Conservation (phyloP, 108 stramenopile species). For the Chaetoceros muelleri region DNA sequence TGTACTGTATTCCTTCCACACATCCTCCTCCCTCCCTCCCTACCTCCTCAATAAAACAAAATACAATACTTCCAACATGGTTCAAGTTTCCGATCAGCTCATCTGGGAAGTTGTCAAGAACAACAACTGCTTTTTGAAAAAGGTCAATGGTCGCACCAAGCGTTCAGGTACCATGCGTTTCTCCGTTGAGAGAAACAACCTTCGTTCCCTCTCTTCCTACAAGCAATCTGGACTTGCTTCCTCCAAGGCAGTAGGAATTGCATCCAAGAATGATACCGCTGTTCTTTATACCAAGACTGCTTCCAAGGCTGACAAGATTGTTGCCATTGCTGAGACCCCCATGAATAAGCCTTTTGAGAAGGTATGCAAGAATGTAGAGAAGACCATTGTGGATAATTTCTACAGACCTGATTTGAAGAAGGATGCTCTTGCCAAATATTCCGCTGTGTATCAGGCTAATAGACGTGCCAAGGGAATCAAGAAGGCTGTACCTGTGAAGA, state of each 20-base stretch:
- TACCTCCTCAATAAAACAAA: no score
- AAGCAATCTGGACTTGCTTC: slow-evolving; percentile 93
- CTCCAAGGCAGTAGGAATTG: slow-evolving; percentile 70
- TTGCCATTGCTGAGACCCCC: slow-evolving; percentile 49
- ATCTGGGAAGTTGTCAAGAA: slow-evolving; percentile 82
- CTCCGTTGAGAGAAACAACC: slow-evolving; percentile 83
- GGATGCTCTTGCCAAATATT: slow-evolving; percentile 74
- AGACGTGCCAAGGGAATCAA: slow-evolving; percentile 78
- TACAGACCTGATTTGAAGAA: slow-evolving; percentile 86
- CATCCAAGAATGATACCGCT: slow-evolving; percentile 61
- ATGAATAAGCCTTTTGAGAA: slow-evolving; percentile 86
- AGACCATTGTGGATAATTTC: slow-evolving; percentile 61
- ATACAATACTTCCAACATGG: slow-evolving; percentile 67
- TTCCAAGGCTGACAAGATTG: slow-evolving; percentile 63
- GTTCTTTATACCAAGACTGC: slow-evolving; percentile 71
- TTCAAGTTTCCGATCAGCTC: slow-evolving; percentile 68
- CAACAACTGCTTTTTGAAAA: slow-evolving; percentile 87
- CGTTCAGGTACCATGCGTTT: slow-evolving; percentile 81
- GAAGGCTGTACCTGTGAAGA: slow-evolving; percentile 74
- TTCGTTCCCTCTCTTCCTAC: slow-evolving; percentile 74
- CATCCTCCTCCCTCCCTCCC: no score
- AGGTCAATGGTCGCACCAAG: slow-evolving; percentile 80
- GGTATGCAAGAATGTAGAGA: slow-evolving; percentile 59
- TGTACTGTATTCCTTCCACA: no score
- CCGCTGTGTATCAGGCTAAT: slow-evolving; percentile 82